A percentile compares a stretch with the other conserved stretches of the same genome.
These are phyloP conservation scores for Talaromyces sp. DNA, from an alignment of 2,329 filamentous ascomycete species.

Conservation along the genomic window DNA sequence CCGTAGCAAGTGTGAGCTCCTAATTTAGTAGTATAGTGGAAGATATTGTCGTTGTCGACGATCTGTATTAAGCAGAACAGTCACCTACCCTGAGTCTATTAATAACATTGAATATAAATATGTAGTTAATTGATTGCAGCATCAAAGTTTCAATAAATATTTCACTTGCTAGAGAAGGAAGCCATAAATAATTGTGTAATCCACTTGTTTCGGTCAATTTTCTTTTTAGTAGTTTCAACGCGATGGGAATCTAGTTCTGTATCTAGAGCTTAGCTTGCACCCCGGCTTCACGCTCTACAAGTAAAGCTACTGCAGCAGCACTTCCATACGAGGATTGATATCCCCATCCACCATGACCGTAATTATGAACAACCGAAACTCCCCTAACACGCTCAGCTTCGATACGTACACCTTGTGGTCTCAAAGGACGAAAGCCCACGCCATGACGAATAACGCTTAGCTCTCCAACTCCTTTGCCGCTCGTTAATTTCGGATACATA, in stretches of 20 bases:
- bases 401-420: constrained; percentile 67
- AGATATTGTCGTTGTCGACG: too few species aligned
- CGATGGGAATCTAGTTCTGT: neutral
- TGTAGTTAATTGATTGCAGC: neutral
- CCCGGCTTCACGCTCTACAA: neutral
- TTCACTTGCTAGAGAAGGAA: neutral
- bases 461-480: constrained; percentile 55
- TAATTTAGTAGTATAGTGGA: neutral
- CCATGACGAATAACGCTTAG: constrained; percentile 74
- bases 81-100: neutral
- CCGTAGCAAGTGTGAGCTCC: neutral
- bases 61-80: too few species aligned
- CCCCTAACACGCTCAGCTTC: constrained; percentile 65
- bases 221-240: too few species aligned
- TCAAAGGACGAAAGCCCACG: constrained; percentile 73
- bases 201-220: too few species aligned
- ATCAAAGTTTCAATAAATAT: neutral
- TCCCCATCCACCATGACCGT: constrained; percentile 51
- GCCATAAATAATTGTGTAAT: too few species aligned
- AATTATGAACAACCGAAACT: constrained; percentile 47
- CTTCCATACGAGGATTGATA: constrained; percentile 67
- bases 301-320: constrained; percentile 31
- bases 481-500: constrained; percentile 32
- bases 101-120: neutral
- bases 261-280: neutral